phyloP scores from a whole-genome alignment of 2,329 filamentous ascomycete genomes.

The Mariannaea elegans region DNA sequence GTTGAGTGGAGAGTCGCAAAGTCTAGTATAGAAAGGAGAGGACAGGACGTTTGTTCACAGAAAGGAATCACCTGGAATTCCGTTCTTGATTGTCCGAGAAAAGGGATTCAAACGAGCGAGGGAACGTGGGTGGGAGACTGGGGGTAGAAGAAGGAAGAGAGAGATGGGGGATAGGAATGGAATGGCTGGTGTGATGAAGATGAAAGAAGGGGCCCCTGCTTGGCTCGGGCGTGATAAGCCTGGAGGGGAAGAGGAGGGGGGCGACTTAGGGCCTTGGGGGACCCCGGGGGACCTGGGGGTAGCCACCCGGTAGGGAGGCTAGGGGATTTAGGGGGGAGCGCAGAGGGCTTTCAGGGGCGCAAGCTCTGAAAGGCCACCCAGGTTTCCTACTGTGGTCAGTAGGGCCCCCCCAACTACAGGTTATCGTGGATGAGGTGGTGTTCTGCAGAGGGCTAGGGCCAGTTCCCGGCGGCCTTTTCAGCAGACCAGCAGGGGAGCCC shows the following conservation, averaged over 20 bases:
- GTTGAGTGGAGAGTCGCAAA: slow-evolving; percentile 1
- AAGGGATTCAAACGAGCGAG: slow-evolving; percentile 35
- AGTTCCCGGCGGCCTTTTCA: background rate
- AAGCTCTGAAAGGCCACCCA: too few species aligned
- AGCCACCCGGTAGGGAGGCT: background rate
- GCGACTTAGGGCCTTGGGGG: background rate
- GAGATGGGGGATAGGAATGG: background rate
- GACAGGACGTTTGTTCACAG: slow-evolving; percentile 31
- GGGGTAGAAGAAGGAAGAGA: slow-evolving; percentile 30
- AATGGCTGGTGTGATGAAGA: background rate
- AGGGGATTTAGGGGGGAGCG: background rate
- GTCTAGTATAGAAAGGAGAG: too few species aligned
- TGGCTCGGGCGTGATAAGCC: background rate
- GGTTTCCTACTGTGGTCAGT: too few species aligned
- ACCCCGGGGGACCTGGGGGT: background rate
- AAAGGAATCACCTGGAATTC: slow-evolving; percentile 39
- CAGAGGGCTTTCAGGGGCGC: too few species aligned
- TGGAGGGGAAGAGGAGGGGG: background rate
- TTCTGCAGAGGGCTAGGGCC: slow-evolving; percentile 10
- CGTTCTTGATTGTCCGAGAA: slow-evolving; percentile 40
- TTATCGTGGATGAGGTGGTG: background rate
- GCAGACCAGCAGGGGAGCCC: slow-evolving; percentile 11
- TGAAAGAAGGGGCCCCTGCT: background rate
- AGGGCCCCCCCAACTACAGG: too few species aligned
- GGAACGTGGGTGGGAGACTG: slow-evolving; percentile 35